Percentiles rank a stretch among this genome's conserved stretches.
These are phyloP conservation scores for Artemisia argyi DNA, from an alignment of 129 eudicot species.

Conservation along the genomic window DNA sequence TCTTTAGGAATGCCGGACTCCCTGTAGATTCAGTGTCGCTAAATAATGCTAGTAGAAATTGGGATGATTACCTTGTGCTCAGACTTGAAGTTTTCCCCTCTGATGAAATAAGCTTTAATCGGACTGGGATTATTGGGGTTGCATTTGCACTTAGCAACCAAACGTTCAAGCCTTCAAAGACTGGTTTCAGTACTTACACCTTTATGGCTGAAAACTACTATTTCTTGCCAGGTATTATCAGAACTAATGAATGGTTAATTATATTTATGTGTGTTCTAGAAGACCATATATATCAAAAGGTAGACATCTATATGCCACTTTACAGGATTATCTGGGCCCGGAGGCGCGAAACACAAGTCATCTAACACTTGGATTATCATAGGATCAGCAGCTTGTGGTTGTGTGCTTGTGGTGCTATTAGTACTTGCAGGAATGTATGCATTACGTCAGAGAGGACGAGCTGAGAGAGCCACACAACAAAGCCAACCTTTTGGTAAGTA, in stretches of 20 bases:
- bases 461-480: constrained; percentile 37
- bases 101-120: constrained; percentile 46
- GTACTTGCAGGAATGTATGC: constrained; percentile 51
- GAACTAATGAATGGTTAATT: not conserved
- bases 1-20: constrained; percentile 26
- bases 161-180: constrained; percentile 46
- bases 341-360: constrained; percentile 29
- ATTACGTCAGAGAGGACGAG: constrained; percentile 43
- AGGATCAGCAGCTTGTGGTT: constrained; percentile 41
- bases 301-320: not conserved
- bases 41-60: constrained; percentile 31
- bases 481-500: constrained; percentile 54
- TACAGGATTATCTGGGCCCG: constrained; percentile 10
- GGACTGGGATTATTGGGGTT: constrained; percentile 40
- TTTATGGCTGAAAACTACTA: constrained; percentile 38
- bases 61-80: constrained; percentile 43
- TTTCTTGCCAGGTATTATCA: constrained; percentile 37
- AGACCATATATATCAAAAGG: not conserved
- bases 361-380: constrained; percentile 34
- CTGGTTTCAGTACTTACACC: constrained; percentile 46
- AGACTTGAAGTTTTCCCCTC: constrained; percentile 54
- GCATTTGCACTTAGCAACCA: constrained; percentile 55
- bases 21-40: constrained; percentile 61
- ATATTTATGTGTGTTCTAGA: not conserved
- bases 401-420: constrained; percentile 40